Evolutionary conservation across 805 yeast genomes (phyloP).

Genomic region (Millerozyma miso): DNA sequence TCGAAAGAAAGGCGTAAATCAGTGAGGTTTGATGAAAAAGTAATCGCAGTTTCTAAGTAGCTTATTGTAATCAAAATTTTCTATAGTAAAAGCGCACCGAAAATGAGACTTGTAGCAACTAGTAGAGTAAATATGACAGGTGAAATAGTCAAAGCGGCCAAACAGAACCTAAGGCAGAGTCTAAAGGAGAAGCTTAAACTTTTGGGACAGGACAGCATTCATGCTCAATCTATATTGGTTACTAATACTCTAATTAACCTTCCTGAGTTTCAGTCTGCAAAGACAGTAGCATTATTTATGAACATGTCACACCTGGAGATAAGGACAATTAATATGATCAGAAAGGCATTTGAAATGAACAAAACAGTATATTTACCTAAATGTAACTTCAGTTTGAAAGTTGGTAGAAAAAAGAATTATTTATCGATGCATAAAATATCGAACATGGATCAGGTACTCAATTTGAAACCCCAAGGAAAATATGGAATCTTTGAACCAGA

Average conservation of each 20-base stretch:
- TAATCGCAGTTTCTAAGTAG: conserved; percentile 38
- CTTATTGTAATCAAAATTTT: too few relatives aligned
- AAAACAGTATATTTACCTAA: conserved; percentile 60
- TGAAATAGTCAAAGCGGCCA: conserved; percentile 4
- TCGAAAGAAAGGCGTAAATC: conserved; percentile 53
- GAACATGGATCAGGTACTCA: conserved; percentile 36
- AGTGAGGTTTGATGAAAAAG: conserved; percentile 62
- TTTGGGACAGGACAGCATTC: conserved; percentile 14
- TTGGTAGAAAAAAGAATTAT: conserved; percentile 33
- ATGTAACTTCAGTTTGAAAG: conserved; percentile 29
- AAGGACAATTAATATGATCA: conserved; percentile 53
- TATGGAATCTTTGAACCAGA: conserved; percentile 68
- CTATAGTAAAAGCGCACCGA: background rate
- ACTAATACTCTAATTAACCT: conserved; percentile 13
- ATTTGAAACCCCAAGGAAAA: conserved; percentile 62
- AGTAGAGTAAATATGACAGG: background rate
- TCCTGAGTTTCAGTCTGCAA: conserved; percentile 41
- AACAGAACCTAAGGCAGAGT: conserved; percentile 19
- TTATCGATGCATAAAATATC: conserved; percentile 55
- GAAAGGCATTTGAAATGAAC: conserved; percentile 43
- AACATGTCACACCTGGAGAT: conserved; percentile 72
- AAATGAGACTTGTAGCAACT: background rate
- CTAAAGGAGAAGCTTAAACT: conserved; percentile 17
- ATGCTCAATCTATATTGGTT: conserved; percentile 23
- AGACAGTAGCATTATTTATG: conserved; percentile 64